Evolutionary conservation across 192 early-diverging fungal genomes (phyloP).

Genomic region (Podila minutissima): DNA sequence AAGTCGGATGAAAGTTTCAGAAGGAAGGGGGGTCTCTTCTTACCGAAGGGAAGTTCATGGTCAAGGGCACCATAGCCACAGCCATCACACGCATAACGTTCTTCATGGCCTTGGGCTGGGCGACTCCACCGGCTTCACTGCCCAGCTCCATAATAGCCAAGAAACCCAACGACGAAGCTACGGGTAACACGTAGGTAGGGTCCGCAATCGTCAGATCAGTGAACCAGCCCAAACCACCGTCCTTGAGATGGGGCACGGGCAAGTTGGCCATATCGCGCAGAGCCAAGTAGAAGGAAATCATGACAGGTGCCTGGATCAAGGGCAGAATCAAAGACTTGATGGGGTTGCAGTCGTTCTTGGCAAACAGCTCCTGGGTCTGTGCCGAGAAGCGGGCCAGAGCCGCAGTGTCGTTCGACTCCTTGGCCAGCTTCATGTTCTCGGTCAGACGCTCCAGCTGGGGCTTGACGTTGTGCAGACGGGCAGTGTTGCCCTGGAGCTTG

Average conservation of each 20-base stretch:
- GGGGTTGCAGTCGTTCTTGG: conserved; percentile 70
- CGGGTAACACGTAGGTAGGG: conserved; percentile 85
- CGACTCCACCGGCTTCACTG: conserved; percentile 41
- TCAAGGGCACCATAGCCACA: conserved; percentile 48
- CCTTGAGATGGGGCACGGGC: conserved; percentile 82
- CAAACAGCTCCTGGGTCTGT: conserved; percentile 72
- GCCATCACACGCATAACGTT: conserved; percentile 54
- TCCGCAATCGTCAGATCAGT: conserved; percentile 84
- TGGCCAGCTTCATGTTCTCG: conserved; percentile 70
- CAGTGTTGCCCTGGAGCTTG: conserved; percentile 75
- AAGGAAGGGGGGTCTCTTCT: not conserved
- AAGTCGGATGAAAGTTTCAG: not conserved
- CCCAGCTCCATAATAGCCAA: conserved; percentile 76
- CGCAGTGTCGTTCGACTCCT: conserved; percentile 63
- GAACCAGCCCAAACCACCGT: conserved; percentile 87
- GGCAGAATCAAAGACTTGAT: conserved; percentile 69
- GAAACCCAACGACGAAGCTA: conserved; percentile 74
- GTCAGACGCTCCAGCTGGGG: conserved; percentile 75
- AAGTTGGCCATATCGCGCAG: conserved; percentile 82
- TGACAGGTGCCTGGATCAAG: conserved; percentile 80
- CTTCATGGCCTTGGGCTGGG: conserved; percentile 40
- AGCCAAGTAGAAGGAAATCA: conserved; percentile 88
- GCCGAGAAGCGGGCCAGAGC: conserved; percentile 53
- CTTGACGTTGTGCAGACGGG: conserved; percentile 74
- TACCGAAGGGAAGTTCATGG: conserved; percentile 52